Evolutionary conservation across 768 basidiomycete genomes (phyloP).

Genomic region (Lactarius sp.): DNA sequence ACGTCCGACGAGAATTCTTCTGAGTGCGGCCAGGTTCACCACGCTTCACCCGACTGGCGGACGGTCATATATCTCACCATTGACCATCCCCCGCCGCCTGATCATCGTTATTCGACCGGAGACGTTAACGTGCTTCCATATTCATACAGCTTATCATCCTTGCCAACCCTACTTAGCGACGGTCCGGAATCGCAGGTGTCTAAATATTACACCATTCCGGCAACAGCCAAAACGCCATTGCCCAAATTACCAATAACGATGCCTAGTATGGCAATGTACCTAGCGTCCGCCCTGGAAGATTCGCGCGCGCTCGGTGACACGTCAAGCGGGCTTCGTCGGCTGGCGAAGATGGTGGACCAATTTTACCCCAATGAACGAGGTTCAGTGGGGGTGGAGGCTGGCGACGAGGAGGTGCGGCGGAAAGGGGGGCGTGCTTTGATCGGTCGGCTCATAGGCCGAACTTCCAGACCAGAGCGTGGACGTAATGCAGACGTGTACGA

Average conservation of each 20-base stretch:
- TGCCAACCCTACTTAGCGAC: slow-evolving; percentile 61
- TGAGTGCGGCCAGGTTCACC: slow-evolving; percentile 48
- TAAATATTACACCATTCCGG: slow-evolving; percentile 68
- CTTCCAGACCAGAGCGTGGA: slow-evolving; percentile 44
- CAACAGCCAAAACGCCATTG: slow-evolving; percentile 52
- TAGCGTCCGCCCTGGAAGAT: slow-evolving; percentile 64
- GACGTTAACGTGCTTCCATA: slow-evolving; percentile 68
- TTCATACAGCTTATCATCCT: slow-evolving; percentile 57
- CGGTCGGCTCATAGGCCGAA: slow-evolving; percentile 49
- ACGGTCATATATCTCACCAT: slow-evolving; percentile 74
- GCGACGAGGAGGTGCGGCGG: slow-evolving; percentile 42
- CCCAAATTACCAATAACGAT: slow-evolving; percentile 71
- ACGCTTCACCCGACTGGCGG: slow-evolving; percentile 58
- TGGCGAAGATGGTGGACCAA: slow-evolving; percentile 63
- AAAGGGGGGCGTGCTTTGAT: slow-evolving; percentile 40
- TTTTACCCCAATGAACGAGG: slow-evolving; percentile 54
- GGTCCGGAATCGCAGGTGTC: slow-evolving; percentile 57
- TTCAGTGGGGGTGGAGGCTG: slow-evolving; percentile 29
- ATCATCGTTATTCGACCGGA: slow-evolving; percentile 44
- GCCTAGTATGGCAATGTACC: slow-evolving; percentile 70
- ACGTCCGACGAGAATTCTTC: not conserved
- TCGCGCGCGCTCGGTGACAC: slow-evolving; percentile 58
- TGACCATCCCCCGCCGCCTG: slow-evolving; percentile 57
- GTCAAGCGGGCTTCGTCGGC: slow-evolving; percentile 55
- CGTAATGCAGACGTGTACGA: slow-evolving; percentile 78